These are phyloP conservation scores for Colletotrichum caudatum DNA, from an alignment of 2,329 filamentous ascomycete species.

Conservation along the genomic window DNA sequence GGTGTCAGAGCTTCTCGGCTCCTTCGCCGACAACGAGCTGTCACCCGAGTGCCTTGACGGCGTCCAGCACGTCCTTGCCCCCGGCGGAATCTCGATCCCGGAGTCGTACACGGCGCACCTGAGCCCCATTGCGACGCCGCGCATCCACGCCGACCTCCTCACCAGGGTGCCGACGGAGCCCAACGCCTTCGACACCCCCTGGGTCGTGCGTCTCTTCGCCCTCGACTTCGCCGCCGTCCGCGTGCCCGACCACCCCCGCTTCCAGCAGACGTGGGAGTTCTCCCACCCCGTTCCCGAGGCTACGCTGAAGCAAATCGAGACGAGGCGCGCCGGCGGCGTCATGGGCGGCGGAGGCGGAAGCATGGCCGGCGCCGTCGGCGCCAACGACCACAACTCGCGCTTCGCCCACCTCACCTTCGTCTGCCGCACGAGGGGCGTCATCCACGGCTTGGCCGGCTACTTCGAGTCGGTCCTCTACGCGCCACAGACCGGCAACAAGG, in stretches of 20 bases:
- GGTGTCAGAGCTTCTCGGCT: conserved; percentile 92
- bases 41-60: conserved; percentile 97
- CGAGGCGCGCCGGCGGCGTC: conserved; percentile 72
- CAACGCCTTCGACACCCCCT: conserved; percentile 88
- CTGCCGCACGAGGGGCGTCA: conserved; percentile 81
- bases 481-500: conserved; percentile 56
- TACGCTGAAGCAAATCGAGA: conserved; percentile 66
- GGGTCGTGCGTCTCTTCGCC: conserved; percentile 92
- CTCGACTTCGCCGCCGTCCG: conserved; percentile 80
- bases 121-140: conserved; percentile 90
- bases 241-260: conserved; percentile 68
- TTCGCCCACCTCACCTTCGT: conserved; percentile 83
- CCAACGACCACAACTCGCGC: conserved; percentile 93
- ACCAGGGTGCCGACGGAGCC: conserved; percentile 71
- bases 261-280: conserved; percentile 86
- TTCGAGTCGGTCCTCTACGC: conserved; percentile 96
- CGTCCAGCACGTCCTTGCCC: conserved; percentile 87
- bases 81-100: conserved; percentile 92
- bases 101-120: conserved; percentile 93
- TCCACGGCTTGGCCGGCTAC: conserved; percentile 92
- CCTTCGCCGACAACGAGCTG: conserved; percentile 96
- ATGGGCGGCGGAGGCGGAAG: conserved; percentile 77
- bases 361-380: conserved; percentile 80
- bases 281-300: conserved; percentile 76
- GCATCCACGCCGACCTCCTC: conserved; percentile 84